Conservation (phyloP, 352 stramenopile genomes). For the Pythium apleroticum region DNA sequence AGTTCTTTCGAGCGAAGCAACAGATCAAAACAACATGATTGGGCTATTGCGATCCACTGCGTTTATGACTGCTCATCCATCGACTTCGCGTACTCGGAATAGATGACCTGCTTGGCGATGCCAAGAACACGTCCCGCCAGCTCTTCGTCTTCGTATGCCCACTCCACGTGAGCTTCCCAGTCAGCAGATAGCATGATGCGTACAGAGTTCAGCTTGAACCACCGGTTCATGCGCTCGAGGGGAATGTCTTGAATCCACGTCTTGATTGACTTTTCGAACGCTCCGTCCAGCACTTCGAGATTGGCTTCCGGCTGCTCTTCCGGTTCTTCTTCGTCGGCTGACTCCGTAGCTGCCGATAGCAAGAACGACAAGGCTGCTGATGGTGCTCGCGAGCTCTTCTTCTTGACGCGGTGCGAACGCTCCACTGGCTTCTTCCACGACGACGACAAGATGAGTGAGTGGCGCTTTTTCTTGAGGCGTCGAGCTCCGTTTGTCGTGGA, state of each 20-base stretch:
- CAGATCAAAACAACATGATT: conserved; percentile 14
- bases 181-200: conserved; percentile 63
- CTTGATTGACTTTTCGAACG: conserved; percentile 43
- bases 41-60: conserved; percentile 12
- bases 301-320: conserved; percentile 73
- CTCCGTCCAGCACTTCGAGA: conserved; percentile 45
- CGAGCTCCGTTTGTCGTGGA: conserved; percentile 60
- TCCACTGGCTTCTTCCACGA: conserved; percentile 83
- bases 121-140: conserved; percentile 77
- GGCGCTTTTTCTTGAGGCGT: conserved; percentile 87
- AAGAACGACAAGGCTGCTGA: conserved; percentile 81
- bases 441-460: conserved; percentile 72
- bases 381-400: conserved; percentile 58
- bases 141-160: conserved; percentile 83
- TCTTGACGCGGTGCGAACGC: conserved; percentile 61
- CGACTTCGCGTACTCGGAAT: conserved; percentile 59
- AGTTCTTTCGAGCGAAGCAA: conserved; percentile 73
- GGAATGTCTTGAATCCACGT: conserved; percentile 66
- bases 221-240: conserved; percentile 64
- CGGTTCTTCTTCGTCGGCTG: conserved; percentile 68
- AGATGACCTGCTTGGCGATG: conserved; percentile 81
- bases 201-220: conserved; percentile 75
- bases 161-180: conserved; percentile 84
- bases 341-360: conserved; percentile 67
- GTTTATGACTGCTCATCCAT: conserved; percentile 30